Base-by-base conservation (phyloP, 176 grass and related monocot species). In the Ampelocalamus luodianensis region DNA sequence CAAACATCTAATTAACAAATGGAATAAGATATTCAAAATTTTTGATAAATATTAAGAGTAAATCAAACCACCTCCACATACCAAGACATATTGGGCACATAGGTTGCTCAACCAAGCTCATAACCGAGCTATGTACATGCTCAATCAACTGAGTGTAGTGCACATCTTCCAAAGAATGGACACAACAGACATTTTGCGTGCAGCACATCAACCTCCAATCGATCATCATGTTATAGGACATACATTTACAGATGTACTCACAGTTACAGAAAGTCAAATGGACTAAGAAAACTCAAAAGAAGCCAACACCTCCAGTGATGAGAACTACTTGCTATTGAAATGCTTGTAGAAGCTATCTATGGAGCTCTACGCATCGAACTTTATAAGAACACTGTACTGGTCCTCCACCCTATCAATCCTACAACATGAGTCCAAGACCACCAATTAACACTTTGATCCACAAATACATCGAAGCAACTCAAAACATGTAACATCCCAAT, bases 351-450 rank as follows among this genome's bases (percentile, higher is more conserved):
- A 96, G 72, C 79, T 88, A 68, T 99, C 96, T 3, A 90, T 89
- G 44, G 78, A 99, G 43, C 54, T 92, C 89, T 96, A 91, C 17
- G 79, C 77, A 65, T 96, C 84, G 3, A 99, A 99, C 42, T 75
- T 96, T 87, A 99, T 99, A 76, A 99, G 83, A 69, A 94, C 90
- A 2, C 88, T 92, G 85, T 96, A 99, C 67, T 92, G 89, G 68
- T 99, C 96, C 66, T 94, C 93, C 26, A 86, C 82, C 49, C 82
- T 91, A 79, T 96, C 91, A 66, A 86, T 99, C 90, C 93, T 96
- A 82, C 37, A 75, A 6, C 60, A 62, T 29, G 29, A 34, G 32
- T 24, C n/a, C n/a, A 86, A 22, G 65, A 45, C 13, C 39, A 74
- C 50, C 40, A 55, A 79, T 86, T 27, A 82, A 36, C 18, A 71